phyloP scores from a whole-genome alignment of 768 basidiomycete genomes.

The Suillus placidus region DNA sequence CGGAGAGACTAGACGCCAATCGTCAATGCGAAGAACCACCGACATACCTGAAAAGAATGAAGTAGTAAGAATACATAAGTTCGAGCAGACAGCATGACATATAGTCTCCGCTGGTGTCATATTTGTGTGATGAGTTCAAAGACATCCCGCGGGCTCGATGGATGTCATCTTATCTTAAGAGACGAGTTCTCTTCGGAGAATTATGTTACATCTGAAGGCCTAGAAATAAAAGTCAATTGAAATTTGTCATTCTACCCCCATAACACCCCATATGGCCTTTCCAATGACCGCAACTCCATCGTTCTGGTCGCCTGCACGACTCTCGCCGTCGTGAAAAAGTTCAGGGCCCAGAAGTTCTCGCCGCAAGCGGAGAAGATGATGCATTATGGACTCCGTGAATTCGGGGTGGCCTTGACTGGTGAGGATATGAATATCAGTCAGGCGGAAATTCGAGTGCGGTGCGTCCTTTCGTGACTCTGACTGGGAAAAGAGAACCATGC shows the following conservation, averaged over 20 bases:
- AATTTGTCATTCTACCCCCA: constrained; percentile 38
- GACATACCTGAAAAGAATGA: background rate
- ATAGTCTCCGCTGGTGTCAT: background rate
- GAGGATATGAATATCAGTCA: constrained; percentile 69
- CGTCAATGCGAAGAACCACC: background rate
- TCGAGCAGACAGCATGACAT: background rate
- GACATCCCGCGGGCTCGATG: background rate
- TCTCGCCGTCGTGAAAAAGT: constrained; percentile 42
- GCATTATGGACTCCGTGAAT: constrained; percentile 66
- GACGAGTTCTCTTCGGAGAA: background rate
- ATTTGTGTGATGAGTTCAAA: background rate
- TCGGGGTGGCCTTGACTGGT: constrained; percentile 94
- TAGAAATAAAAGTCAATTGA: background rate
- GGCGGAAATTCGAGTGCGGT: constrained; percentile 21
- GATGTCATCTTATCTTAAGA: background rate
- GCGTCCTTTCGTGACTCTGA: constrained; percentile 13
- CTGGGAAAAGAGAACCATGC: constrained; percentile 58
- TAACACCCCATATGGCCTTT: constrained; percentile 45
- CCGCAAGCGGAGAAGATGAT: constrained; percentile 56
- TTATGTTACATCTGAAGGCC: background rate
- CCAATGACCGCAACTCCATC: constrained; percentile 49
- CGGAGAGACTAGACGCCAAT: background rate
- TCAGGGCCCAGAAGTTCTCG: constrained; percentile 49
- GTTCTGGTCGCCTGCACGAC: constrained; percentile 35
- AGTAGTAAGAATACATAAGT: background rate